phyloP scores from a whole-genome alignment of 768 basidiomycete species.

The Artomyces pyxidatus region DNA sequence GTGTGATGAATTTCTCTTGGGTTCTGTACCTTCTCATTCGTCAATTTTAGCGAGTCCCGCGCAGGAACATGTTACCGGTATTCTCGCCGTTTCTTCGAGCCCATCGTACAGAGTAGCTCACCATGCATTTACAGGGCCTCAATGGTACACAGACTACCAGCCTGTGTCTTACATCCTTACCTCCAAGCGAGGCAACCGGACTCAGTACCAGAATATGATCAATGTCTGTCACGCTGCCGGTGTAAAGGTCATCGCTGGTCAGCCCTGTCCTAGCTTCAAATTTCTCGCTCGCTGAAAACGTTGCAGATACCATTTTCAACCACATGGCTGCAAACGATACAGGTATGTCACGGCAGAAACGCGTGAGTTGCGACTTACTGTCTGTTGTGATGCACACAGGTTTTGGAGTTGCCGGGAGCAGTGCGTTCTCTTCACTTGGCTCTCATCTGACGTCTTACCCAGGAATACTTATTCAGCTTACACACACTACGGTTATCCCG shows the following conservation, averaged over 20 bases:
- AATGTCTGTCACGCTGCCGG: conserved; percentile 30
- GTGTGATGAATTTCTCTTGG: not conserved
- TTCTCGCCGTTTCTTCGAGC: no score
- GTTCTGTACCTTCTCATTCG: not conserved
- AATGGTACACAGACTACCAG: conserved; percentile 76
- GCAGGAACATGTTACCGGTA: conserved; percentile 1
- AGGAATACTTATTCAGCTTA: conserved; percentile 25
- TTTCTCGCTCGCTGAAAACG: no score
- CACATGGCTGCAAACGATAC: conserved; percentile 51
- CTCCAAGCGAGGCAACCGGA: conserved; percentile 55
- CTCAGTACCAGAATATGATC: conserved; percentile 38
- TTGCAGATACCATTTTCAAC: conserved; percentile 53
- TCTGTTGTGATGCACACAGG: no score
- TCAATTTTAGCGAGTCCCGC: not conserved
- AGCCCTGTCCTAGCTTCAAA: not conserved
- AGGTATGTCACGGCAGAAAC: not conserved
- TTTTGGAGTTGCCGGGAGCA: conserved; percentile 10
- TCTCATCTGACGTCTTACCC: no score
- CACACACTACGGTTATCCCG: conserved; percentile 39
- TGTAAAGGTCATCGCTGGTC: conserved; percentile 32
- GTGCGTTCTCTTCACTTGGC: not conserved
- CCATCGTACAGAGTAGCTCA: no score
- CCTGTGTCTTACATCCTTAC: conserved; percentile 58
- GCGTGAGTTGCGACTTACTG: no score
- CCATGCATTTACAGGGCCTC: conserved; percentile 15